phyloP scores from a whole-genome alignment of 768 basidiomycete genomes.

The Lactifluus subvellereus region DNA sequence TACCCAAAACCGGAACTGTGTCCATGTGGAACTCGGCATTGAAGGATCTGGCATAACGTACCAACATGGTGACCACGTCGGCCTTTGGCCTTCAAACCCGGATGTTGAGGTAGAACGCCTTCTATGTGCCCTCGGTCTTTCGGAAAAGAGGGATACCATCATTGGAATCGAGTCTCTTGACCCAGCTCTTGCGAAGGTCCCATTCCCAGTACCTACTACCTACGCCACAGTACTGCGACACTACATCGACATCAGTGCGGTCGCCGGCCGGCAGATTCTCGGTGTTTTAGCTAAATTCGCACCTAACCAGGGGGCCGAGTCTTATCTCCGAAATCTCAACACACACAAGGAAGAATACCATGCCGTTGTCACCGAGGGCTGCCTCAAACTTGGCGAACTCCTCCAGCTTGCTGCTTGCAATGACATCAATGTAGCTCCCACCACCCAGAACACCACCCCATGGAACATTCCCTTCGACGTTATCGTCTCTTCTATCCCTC shows the following conservation, averaged over 20 bases:
- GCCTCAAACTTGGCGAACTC: conserved; percentile 89
- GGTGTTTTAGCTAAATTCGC: conserved; percentile 84
- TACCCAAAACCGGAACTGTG: conserved; percentile 79
- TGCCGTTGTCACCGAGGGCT: conserved; percentile 66
- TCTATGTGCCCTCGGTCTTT: conserved; percentile 78
- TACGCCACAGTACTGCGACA: conserved; percentile 90
- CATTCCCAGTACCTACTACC: conserved; percentile 96
- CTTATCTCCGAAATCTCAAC: conserved; percentile 68
- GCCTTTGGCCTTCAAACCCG: conserved; percentile 94
- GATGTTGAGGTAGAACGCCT: conserved; percentile 88
- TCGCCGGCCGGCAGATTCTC: conserved; percentile 91
- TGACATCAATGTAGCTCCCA: conserved; percentile 51
- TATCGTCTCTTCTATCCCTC: conserved; percentile 87
- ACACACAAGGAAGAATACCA: conserved; percentile 86
- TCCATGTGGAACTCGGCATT: conserved; percentile 89
- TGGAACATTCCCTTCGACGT: conserved; percentile 98
- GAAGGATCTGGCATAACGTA: conserved; percentile 97
- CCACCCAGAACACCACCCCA: conserved; percentile 65
- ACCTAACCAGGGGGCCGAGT: conserved; percentile 71
- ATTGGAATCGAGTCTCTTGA: conserved; percentile 96
- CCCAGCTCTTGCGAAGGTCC: conserved; percentile 95
- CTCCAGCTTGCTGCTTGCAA: conserved; percentile 88
- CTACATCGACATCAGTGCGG: conserved; percentile 95
- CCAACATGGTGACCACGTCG: conserved; percentile 97
- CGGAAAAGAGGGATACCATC: conserved; percentile 71